Percentiles rank a stretch among this genome's conserved stretches.
These are phyloP conservation scores for Bipolaris zeicola DNA, from an alignment of 2,329 filamentous ascomycete species.

Conservation along the genomic window DNA sequence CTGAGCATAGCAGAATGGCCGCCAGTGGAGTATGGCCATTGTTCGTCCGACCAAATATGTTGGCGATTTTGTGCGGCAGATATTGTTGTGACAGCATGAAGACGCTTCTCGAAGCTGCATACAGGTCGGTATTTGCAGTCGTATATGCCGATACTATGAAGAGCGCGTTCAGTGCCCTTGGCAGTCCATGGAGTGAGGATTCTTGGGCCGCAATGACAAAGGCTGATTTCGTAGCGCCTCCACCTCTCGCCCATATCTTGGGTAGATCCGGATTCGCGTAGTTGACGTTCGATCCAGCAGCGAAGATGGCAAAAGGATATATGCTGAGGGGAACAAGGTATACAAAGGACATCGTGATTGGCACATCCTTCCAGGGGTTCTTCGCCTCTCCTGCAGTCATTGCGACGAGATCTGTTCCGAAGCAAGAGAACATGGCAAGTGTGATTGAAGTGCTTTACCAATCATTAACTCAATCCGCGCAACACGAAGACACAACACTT, in stretches of 20 bases:
- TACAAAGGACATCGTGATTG: conserved; percentile 39
- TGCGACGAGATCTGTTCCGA: conserved; percentile 38
- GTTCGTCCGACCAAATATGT: conserved; percentile 37
- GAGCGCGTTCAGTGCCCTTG: conserved; percentile 32
- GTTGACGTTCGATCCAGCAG: conserved; percentile 38
- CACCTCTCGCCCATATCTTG: conserved; percentile 25
- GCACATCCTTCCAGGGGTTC: conserved; percentile 37
- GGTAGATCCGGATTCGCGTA: conserved; percentile 33
- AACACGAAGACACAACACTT: neutral
- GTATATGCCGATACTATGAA: conserved; percentile 43
- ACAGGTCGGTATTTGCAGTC: conserved; percentile 40
- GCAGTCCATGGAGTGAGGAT: conserved; percentile 29
- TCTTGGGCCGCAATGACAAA: conserved; percentile 36
- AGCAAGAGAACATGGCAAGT: conserved; percentile 41
- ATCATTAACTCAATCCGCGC: neutral
- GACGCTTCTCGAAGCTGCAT: conserved; percentile 36
- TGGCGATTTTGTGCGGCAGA: conserved; percentile 19
- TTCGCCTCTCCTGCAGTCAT: conserved; percentile 42
- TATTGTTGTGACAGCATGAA: conserved; percentile 38
- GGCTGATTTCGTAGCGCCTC: conserved; percentile 18
- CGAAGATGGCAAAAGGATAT: conserved; percentile 35
- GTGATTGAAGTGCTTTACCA: conserved; percentile 33
- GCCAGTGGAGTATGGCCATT: conserved; percentile 38
- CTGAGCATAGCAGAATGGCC: conserved; percentile 37
- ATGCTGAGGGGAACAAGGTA: conserved; percentile 36